Conservation (phyloP, 305 asterid species). For the Rubia peregrina region DNA sequence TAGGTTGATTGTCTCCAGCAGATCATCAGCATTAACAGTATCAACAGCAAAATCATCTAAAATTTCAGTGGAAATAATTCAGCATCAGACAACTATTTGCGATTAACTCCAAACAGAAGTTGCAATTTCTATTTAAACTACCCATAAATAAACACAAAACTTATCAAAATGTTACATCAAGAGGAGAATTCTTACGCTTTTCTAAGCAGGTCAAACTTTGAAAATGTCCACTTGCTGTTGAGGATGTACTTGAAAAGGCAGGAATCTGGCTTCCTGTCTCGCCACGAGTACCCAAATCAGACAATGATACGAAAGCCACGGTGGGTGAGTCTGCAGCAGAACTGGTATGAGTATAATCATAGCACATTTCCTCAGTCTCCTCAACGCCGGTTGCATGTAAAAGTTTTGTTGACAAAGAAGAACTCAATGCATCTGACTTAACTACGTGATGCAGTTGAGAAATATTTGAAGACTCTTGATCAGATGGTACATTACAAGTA, state of each 20-base stretch:
- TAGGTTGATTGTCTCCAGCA: conserved; percentile 57
- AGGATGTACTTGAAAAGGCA: conserved; percentile 15
- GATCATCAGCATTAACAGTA: conserved; percentile 25
- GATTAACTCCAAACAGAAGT: background rate
- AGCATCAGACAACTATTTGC: background rate
- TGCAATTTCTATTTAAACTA: background rate
- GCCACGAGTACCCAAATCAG: conserved; percentile 16
- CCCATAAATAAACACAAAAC: background rate
- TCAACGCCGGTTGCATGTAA: conserved; percentile 13
- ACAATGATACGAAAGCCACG: conserved; percentile 22
- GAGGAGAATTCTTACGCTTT: background rate
- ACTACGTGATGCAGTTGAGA: conserved; percentile 19
- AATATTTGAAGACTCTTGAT: conserved; percentile 20
- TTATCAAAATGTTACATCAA: background rate
- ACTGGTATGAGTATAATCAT: conserved; percentile 11
- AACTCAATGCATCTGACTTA: conserved; percentile 19
- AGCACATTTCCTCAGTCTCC: conserved; percentile 21
- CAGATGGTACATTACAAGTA: conserved; percentile 23
- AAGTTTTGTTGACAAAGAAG: conserved; percentile 23
- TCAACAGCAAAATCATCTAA: conserved; percentile 18
- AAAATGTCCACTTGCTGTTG: conserved; percentile 40
- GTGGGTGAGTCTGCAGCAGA: conserved; percentile 17
- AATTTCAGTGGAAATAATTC: conserved; percentile 26
- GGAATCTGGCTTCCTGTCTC: conserved; percentile 24
- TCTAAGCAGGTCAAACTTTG: conserved; percentile 13